phyloP scores from a whole-genome alignment of 176 grass and related monocot genomes.

The maize (Zea mays) region DNA sequence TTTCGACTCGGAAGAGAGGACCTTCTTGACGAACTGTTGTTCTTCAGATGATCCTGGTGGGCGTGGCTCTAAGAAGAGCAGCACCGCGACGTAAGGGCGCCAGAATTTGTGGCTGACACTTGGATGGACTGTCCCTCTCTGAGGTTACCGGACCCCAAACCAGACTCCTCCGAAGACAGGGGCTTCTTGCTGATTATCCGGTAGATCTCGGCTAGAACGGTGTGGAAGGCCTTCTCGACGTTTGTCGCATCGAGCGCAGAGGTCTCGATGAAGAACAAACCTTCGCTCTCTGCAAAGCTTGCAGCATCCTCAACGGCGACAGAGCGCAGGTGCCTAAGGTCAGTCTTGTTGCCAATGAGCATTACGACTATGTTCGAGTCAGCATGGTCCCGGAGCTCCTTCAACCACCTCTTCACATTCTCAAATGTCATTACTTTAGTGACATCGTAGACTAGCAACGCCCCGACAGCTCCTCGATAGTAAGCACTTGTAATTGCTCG shows the following conservation, averaged over 20 bases:
- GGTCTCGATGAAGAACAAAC: conserved; percentile 46
- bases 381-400: conserved; percentile 50
- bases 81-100: background rate
- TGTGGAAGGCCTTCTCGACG: conserved; percentile 45
- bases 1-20: background rate
- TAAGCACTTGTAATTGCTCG: conserved; percentile 53
- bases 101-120: conserved; percentile 27
- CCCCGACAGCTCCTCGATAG: conserved; percentile 49
- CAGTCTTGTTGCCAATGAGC: conserved; percentile 57
- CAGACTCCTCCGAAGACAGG: conserved; percentile 8
- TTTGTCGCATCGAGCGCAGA: conserved; percentile 49
- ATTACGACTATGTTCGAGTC: conserved; percentile 49
- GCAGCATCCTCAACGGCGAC: conserved; percentile 46
- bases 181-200: conserved; percentile 47
- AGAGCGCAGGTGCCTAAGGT: conserved; percentile 45
- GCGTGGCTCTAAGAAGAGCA: background rate
- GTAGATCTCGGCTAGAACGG: conserved; percentile 44
- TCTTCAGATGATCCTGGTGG: background rate
- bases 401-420: conserved; percentile 50
- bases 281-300: conserved; percentile 46
- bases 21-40: background rate
- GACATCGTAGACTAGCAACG: conserved; percentile 52
- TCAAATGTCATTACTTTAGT: conserved; percentile 42
- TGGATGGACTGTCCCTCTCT: conserved; percentile 33
- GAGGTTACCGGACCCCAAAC: conserved; percentile 7